phyloP scores from a whole-genome alignment of 345 rosid genomes.

The Citrus medica region DNA sequence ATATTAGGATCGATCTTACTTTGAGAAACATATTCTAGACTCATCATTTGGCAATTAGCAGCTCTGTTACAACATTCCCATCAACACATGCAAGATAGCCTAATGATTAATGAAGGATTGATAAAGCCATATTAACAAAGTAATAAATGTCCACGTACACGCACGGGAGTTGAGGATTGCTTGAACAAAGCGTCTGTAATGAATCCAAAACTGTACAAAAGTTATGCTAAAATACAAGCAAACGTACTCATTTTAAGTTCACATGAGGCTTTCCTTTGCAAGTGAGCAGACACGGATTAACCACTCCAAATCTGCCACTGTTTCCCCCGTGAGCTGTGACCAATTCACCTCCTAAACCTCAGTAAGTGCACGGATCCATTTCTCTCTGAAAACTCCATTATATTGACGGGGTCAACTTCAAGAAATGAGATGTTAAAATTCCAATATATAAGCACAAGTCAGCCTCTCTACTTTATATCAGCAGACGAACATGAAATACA shows the following conservation, averaged over 20 bases:
- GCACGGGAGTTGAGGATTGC: neutral
- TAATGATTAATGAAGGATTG: slow-evolving; percentile 1
- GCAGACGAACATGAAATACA: slow-evolving; percentile 22
- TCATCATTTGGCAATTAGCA: slow-evolving; percentile 1
- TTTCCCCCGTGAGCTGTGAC: slow-evolving; percentile 24
- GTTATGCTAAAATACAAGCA: neutral
- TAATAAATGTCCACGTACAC: neutral
- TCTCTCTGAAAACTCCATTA: neutral
- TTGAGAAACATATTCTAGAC: neutral
- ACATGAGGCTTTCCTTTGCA: slow-evolving; percentile 16
- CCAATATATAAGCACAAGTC: neutral
- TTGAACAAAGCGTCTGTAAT: neutral
- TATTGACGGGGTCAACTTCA: neutral
- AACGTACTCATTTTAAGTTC: neutral
- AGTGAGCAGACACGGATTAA: slow-evolving; percentile 27
- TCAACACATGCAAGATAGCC: slow-evolving; percentile 3
- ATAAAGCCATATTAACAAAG: neutral
- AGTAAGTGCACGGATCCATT: neutral
- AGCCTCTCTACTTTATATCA: neutral
- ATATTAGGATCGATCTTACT: neutral
- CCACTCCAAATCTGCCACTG: slow-evolving; percentile 11
- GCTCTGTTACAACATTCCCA: neutral
- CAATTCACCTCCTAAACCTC: slow-evolving; percentile 7
- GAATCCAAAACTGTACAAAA: neutral
- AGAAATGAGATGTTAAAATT: no score